Evolutionary conservation across 495 filamentous ascomycete genomes (phyloP).

Genomic region (Diplogelasinospora grovesii): DNA sequence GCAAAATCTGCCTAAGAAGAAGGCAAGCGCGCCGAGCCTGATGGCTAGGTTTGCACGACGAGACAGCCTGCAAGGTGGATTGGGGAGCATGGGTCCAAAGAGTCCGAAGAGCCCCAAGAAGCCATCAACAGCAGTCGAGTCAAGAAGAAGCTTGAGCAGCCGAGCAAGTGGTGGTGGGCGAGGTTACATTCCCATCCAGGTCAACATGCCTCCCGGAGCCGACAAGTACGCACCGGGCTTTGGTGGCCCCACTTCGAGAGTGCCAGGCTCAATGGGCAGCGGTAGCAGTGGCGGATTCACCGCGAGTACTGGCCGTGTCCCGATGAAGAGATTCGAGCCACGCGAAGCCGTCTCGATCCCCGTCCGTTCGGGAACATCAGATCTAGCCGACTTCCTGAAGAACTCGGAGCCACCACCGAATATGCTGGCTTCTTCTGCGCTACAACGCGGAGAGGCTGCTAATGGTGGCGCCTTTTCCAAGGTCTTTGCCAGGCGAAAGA

Average conservation of each 20-base stretch:
- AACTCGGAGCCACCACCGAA: constrained; percentile 65
- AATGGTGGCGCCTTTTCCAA: constrained; percentile 8
- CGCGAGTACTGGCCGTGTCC: too few relatives aligned
- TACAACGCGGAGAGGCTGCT: constrained; percentile 3
- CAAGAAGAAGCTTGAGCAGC: constrained; percentile 25
- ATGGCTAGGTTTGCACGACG: constrained; percentile 56
- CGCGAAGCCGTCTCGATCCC: constrained; percentile 39
- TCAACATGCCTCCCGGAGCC: constrained; percentile 28
- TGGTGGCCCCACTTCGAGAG: constrained; percentile 25
- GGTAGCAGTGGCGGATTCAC: constrained; percentile 14
- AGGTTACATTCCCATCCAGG: constrained; percentile 42
- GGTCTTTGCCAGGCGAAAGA: constrained; percentile 19
- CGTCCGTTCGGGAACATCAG: constrained; percentile 51
- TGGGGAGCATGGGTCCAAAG: constrained; percentile 2
- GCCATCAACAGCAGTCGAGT: constrained; percentile 17
- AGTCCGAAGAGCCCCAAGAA: constrained; percentile 10
- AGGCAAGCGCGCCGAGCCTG: constrained; percentile 52
- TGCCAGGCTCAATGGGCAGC: constrained; percentile 8
- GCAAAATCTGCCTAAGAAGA: constrained; percentile 47
- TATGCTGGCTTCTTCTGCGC: constrained; percentile 11
- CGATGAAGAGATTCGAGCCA: constrained; percentile 48
- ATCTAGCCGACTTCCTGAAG: constrained; percentile 73
- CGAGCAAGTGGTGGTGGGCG: constrained; percentile 25
- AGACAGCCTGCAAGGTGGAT: constrained; percentile 14
- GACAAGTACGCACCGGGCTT: constrained; percentile 21